A percentile compares a stretch with the other conserved stretches of the same genome.
These are phyloP conservation scores for Xerocomellus intermedius DNA, from an alignment of 768 basidiomycete genomes.

Conservation along the genomic window DNA sequence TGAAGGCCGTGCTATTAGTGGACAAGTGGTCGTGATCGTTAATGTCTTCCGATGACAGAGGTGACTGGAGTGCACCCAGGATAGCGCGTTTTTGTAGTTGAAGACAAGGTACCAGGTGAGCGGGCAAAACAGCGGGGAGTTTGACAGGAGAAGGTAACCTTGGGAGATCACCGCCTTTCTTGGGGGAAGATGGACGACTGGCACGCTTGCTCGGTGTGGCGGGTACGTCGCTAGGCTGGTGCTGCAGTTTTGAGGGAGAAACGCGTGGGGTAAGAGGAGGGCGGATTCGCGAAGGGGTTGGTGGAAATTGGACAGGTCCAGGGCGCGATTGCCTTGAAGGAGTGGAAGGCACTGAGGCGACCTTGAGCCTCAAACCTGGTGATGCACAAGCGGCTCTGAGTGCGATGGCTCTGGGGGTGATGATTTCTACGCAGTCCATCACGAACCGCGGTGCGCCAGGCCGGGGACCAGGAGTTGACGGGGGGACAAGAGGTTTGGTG, in stretches of 20 bases:
- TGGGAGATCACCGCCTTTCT: slow-evolving; percentile 7
- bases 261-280: slow-evolving; percentile 14
- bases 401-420: slow-evolving; percentile 22
- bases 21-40: slow-evolving; percentile 36
- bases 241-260: slow-evolving; percentile 17
- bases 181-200: slow-evolving; percentile 10
- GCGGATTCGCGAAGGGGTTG: slow-evolving; percentile 13
- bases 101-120: slow-evolving; percentile 45
- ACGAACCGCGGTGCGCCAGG: slow-evolving; percentile 20
- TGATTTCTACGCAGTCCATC: slow-evolving; percentile 33
- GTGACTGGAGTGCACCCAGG: slow-evolving; percentile 43
- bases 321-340: slow-evolving; percentile 14
- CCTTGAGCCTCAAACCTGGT: slow-evolving; percentile 6
- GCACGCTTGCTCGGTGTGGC: slow-evolving; percentile 17
- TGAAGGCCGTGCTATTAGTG: slow-evolving; percentile 51
- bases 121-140: slow-evolving; percentile 34
- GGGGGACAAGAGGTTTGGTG: slow-evolving; percentile 6
- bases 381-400: slow-evolving; percentile 11
- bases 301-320: slow-evolving; percentile 9
- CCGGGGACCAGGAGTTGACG: slow-evolving; percentile 25
- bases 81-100: slow-evolving; percentile 58
- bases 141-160: slow-evolving; percentile 15
- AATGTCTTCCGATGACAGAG: slow-evolving; percentile 19
- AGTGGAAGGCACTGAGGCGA: slow-evolving; percentile 13
- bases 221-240: slow-evolving; percentile 7